These are phyloP conservation scores for Tricholoma hemisulphureum DNA, from an alignment of 768 basidiomycete genomes.

Conservation along the genomic window DNA sequence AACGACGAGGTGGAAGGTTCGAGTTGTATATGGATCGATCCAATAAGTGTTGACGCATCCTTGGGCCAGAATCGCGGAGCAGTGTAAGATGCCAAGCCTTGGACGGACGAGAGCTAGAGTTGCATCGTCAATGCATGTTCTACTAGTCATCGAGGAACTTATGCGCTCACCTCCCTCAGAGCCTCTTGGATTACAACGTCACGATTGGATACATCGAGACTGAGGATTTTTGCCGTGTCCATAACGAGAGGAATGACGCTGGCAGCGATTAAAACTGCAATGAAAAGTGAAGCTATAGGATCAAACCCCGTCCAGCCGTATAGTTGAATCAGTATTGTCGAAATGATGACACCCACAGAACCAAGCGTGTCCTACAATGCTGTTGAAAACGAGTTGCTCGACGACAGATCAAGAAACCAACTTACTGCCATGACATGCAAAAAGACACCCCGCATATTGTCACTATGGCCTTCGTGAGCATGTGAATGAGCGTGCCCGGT, in stretches of 20 bases:
- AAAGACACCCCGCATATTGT: constrained; percentile 99
- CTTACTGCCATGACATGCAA: constrained; percentile 93
- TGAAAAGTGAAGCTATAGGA: constrained; percentile 95
- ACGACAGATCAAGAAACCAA: neutral
- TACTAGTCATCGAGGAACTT: neutral
- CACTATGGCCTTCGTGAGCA: constrained; percentile 81
- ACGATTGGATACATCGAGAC: constrained; percentile 76
- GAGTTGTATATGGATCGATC: constrained; percentile 92
- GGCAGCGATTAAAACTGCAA: constrained; percentile 90
- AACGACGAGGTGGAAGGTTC: constrained; percentile 54
- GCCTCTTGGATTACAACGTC: constrained; percentile 55
- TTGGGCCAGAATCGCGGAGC: constrained; percentile 94
- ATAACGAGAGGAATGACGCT: constrained; percentile 94
- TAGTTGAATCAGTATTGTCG: constrained; percentile 90
- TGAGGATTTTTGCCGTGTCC: constrained; percentile 86
- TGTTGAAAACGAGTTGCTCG: neutral
- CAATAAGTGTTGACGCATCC: constrained; percentile 80
- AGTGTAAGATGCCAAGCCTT: constrained; percentile 80
- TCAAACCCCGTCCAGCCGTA: constrained; percentile 99
- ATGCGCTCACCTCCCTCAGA: constrained; percentile 55
- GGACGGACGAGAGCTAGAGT: constrained; percentile 68
- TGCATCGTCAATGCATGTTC: neutral
- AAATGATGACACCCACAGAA: constrained; percentile 96
- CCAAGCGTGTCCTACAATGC: constrained; percentile 80
- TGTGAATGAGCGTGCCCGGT: constrained; percentile 46